Conservation (phyloP, 768 basidiomycete genomes). For the Serendipita indica region DNA sequence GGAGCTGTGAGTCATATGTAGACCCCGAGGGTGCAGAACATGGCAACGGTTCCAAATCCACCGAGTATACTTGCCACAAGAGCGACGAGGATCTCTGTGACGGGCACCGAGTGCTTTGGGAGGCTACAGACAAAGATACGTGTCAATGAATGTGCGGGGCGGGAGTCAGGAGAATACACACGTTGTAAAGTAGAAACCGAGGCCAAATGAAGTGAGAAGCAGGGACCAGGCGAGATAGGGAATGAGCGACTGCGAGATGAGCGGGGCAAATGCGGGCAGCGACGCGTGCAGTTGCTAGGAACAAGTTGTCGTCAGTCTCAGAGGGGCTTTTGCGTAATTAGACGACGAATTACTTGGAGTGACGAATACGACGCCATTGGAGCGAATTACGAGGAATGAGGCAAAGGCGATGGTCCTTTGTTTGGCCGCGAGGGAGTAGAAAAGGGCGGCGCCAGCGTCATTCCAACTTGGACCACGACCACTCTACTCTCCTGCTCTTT, state of each 20-base stretch:
- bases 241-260: slow-evolving; percentile 49
- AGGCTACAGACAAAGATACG: slow-evolving; percentile 35
- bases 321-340: background rate
- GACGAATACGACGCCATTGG: slow-evolving; percentile 8
- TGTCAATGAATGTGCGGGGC: slow-evolving; percentile 5
- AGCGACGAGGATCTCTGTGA: slow-evolving; percentile 57
- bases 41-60: slow-evolving; percentile 77
- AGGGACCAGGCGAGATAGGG: slow-evolving; percentile 63
- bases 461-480: background rate
- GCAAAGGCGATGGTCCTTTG: background rate
- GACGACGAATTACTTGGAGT: background rate
- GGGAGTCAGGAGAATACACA: slow-evolving; percentile 18
- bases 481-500: background rate
- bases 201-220: slow-evolving; percentile 59
- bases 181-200: slow-evolving; percentile 82
- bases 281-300: slow-evolving; percentile 45
- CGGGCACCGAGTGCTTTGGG: slow-evolving; percentile 49
- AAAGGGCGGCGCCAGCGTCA: background rate
- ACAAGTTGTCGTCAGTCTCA: background rate
- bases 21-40: slow-evolving; percentile 77
- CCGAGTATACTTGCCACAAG: slow-evolving; percentile 60
- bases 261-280: slow-evolving; percentile 56
- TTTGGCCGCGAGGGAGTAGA: background rate
- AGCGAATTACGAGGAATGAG: background rate
- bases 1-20: slow-evolving; percentile 39